These are phyloP conservation scores for Cenchrus fungigraminus DNA, from an alignment of 176 grass and related monocot species.

Conservation along the genomic window DNA sequence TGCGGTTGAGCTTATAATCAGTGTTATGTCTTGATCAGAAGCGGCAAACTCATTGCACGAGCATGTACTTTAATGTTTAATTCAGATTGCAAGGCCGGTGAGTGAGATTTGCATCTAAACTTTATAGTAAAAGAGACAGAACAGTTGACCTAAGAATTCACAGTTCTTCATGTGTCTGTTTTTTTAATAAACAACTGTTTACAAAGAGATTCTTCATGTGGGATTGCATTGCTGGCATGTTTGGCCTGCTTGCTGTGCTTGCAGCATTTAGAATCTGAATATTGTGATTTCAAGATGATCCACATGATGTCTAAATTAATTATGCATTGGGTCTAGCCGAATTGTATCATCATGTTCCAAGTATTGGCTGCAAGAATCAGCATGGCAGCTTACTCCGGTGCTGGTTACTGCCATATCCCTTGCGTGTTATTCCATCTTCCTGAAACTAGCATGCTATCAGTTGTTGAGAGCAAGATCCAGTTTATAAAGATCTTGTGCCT, in stretches of 20 bases:
- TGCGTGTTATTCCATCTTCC: slow-evolving; percentile 29
- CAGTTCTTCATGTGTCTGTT: no score
- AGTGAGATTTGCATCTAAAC: not conserved
- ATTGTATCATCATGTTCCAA: slow-evolving; percentile 30
- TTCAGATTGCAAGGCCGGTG: not conserved
- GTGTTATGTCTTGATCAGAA: not conserved
- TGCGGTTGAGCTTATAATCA: not conserved
- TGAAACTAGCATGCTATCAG: not conserved
- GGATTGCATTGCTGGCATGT: not conserved
- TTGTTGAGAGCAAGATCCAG: slow-evolving; percentile 40
- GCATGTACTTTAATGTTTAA: slow-evolving; percentile 9
- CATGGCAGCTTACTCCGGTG: slow-evolving; percentile 26
- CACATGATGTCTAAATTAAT: slow-evolving; percentile 3
- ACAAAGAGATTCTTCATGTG: not conserved
- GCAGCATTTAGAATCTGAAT: slow-evolving; percentile 12
- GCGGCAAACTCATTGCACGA: slow-evolving; percentile 4
- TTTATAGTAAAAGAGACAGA: not conserved
- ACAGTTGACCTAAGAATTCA: slow-evolving; percentile 3
- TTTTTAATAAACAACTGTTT: no score
- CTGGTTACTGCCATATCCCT: slow-evolving; percentile 20
- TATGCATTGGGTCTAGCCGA: not conserved
- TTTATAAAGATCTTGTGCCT: slow-evolving; percentile 32
- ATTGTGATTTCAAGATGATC: slow-evolving; percentile 11
- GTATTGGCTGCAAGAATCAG: slow-evolving; percentile 38
- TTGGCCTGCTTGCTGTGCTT: not conserved